Evolutionary conservation across 768 basidiomycete genomes (phyloP), one percentile per base, ranked within the genome.

Genomic region (Termitomyces sp.): DNA sequence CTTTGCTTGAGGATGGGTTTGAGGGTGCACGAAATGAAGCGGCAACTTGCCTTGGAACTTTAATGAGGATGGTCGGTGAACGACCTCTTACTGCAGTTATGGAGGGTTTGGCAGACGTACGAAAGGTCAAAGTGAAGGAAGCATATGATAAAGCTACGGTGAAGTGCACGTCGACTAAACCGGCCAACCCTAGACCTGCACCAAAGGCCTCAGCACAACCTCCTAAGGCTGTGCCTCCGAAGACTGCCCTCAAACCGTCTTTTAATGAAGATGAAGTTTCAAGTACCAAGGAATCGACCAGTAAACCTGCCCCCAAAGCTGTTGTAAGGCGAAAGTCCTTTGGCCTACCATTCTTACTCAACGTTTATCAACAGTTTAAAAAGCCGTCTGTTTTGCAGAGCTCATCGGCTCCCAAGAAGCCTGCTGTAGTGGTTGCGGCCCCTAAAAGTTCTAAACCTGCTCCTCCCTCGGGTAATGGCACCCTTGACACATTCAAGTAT

Each of bases 1-100:
- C 75, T 6, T 79, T 95, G 8, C 79, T 98, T 13, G 95, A 94
- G 71, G 97, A 99, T 68, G 82, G 90, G 12, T 87, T 85, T 61
- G 96, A 93, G 69, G 90, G 90, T 33, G 93, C 95, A 27, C 83
- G 97, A 46, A 88, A 87, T 58, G 91, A 95, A 63, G 92, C 95
- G n/a, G 95, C 95, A 0, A 81, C 81, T 41, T 90, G 87, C 65
- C 77, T 99, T 36, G 97, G 96, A 18, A 88, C 86, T 0, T 74
- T 98, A 64, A 95, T 95, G 91, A 98, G 92, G 78, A 95, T 98
- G 82, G 83, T 98, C 12, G 97, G 97, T 22, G 96, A 98, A 69
- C 80, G 96, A 31, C 88, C 89, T 18, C 80, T 99, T 47, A 94
- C 89, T 67, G 92, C 92, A 1, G 76, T 91, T 7, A 81, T 96